These are phyloP conservation scores for Exophiala alcalophila DNA, from an alignment of 2,329 filamentous ascomycete genomes.

Conservation along the genomic window DNA sequence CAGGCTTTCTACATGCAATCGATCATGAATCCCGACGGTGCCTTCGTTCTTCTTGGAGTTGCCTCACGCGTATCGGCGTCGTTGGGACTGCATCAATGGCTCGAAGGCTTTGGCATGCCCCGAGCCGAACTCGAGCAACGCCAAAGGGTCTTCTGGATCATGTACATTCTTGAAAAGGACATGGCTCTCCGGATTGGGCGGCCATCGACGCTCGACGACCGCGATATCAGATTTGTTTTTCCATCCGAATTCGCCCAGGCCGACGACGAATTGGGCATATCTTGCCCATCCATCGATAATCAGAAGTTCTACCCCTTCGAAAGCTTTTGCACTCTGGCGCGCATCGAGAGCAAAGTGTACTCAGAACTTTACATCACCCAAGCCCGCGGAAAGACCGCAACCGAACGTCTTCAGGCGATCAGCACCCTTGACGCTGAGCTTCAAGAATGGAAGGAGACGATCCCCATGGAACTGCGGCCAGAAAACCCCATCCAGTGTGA, in stretches of 20 bases:
- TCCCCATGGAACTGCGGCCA: constrained; percentile 12
- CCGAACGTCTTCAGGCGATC: constrained; percentile 12
- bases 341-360: constrained; percentile 13
- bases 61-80: constrained; percentile 10
- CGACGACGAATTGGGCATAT: constrained; percentile 7
- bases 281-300: background rate
- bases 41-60: constrained; percentile 7
- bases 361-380: constrained; percentile 9
- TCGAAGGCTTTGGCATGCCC: constrained; percentile 16
- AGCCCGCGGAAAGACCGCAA: constrained; percentile 8
- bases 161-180: constrained; percentile 18
- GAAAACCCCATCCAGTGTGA: constrained; percentile 14
- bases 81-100: constrained; percentile 13
- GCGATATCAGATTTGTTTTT: constrained; percentile 9
- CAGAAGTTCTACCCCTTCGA: constrained; percentile 14
- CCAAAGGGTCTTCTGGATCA: constrained; percentile 20
- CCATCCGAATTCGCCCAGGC: background rate
- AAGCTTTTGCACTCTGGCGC: constrained; percentile 10
- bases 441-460: constrained; percentile 18
- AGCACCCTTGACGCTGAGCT: constrained; percentile 19
- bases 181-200: constrained; percentile 9
- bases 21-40: constrained; percentile 11
- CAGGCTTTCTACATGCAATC: constrained; percentile 12
- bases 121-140: constrained; percentile 13
- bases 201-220: constrained; percentile 18